Conservation (phyloP, 2,329 filamentous ascomycete genomes). For the Xylariaceae sp. region DNA sequence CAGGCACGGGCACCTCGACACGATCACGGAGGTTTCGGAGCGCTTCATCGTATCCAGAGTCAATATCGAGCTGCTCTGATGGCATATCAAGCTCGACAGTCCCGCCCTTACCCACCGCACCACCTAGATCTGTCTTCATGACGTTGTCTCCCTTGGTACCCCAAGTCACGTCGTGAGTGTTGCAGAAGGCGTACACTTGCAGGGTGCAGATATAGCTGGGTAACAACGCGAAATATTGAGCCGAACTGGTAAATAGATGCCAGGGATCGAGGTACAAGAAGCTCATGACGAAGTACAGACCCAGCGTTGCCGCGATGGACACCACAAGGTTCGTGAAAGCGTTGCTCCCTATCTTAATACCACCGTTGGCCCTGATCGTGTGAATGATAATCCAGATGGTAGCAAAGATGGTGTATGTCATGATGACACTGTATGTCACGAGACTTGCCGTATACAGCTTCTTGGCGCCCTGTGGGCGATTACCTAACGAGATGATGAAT, state of each 20-base stretch:
- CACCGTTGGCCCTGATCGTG: constrained; percentile 52
- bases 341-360: constrained; percentile 70
- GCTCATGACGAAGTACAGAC: constrained; percentile 93
- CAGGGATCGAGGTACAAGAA: constrained; percentile 96
- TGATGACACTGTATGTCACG: constrained; percentile 88
- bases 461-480: constrained; percentile 90
- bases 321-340: constrained; percentile 94
- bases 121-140: constrained; percentile 85
- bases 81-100: constrained; percentile 97
- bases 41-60: constrained; percentile 94
- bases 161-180: constrained; percentile 98
- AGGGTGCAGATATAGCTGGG: constrained; percentile 95
- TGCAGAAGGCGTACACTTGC: constrained; percentile 98
- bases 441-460: constrained; percentile 85
- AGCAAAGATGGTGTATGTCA: constrained; percentile 91
- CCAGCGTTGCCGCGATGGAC: constrained; percentile 81
- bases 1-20: constrained; percentile 67
- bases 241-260: constrained; percentile 95
- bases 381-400: constrained; percentile 82
- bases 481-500: constrained; percentile 94
- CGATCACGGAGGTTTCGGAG: constrained; percentile 92
- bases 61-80: constrained; percentile 94
- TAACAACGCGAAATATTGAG: constrained; percentile 88
- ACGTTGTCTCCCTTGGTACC: constrained; percentile 98
- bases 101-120: constrained; percentile 70